Conservation (phyloP, 1,284 basidiomycete species). For the Cryptococcus depauperatus region DNA sequence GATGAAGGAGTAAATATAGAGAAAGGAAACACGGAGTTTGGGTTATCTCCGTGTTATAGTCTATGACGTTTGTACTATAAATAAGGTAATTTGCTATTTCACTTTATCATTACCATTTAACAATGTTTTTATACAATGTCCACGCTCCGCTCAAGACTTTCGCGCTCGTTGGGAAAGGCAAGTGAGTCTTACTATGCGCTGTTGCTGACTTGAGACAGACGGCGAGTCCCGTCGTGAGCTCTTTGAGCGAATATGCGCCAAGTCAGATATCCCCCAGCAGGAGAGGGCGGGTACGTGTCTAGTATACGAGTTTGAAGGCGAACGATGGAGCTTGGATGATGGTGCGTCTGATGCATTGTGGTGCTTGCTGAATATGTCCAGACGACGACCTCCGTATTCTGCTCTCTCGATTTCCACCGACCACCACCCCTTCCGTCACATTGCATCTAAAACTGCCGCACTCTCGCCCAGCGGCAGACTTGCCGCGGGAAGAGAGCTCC, state of each 20-base stretch:
- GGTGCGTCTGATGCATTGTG: conserved; percentile 24
- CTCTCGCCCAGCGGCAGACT: not conserved
- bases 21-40: too few relatives aligned
- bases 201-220: conserved; percentile 15
- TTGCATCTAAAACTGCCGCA: conserved; percentile 35
- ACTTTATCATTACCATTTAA: too few relatives aligned
- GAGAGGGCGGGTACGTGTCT: conserved; percentile 26
- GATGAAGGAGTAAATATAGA: too few relatives aligned
- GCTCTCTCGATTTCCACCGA: conserved; percentile 29
- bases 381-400: conserved; percentile 46
- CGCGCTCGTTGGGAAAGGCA: conserved; percentile 32
- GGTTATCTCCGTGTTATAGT: too few relatives aligned
- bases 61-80: too few relatives aligned
- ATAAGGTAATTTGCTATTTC: too few relatives aligned
- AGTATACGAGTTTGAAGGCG: conserved; percentile 42
- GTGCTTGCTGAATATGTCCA: conserved; percentile 8
- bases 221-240: conserved; percentile 27
- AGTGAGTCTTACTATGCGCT: not conserved
- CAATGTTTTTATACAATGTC: conserved; percentile 42
- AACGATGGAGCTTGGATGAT: conserved; percentile 42
- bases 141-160: conserved; percentile 42
- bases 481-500: not conserved
- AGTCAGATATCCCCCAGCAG: conserved; percentile 4
- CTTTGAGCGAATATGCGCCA: conserved; percentile 26
- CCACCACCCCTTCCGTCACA: conserved; percentile 28